Percentiles rank a stretch among this genome's conserved stretches.
phyloP scores from a whole-genome alignment of 2,329 filamentous ascomycete genomes.

The Helicocarpus griseus region DNA sequence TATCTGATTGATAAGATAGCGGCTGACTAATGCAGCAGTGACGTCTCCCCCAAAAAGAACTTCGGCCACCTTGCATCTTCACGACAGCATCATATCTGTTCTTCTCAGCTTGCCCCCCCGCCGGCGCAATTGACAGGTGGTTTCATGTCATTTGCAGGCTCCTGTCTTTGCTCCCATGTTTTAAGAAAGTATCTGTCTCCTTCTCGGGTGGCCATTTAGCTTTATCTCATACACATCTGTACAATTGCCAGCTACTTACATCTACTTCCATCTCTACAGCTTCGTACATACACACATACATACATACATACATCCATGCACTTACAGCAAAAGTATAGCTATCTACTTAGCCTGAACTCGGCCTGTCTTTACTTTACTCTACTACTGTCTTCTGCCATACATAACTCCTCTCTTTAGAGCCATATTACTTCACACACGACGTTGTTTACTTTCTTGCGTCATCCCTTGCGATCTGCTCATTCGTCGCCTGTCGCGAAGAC shows the following conservation, averaged over 20 bases:
- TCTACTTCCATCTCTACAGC: not conserved
- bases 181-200: not conserved
- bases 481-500: not conserved
- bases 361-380: not conserved
- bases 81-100: not conserved
- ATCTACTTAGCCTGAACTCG: not conserved
- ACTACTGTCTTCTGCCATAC: no score
- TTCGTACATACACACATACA: not conserved
- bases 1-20: not conserved
- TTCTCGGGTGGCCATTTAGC: not conserved
- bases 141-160: not conserved
- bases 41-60: no score
- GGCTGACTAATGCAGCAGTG: no score
- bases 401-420: no score
- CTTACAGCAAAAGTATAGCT: not conserved
- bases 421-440: no score
- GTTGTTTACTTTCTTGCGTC: not conserved
- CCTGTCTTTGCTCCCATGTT: not conserved
- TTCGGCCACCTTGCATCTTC: conserved; percentile 2
- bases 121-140: not conserved
- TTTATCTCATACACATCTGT: not conserved
- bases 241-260: no score
- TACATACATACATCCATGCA: not conserved
- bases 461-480: not conserved
- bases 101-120: not conserved